Evolutionary conservation across 2,329 filamentous ascomycete genomes (phyloP), one percentile per base, ranked within the genome.

Genomic region (Teratosphaeria epicoccoides): DNA sequence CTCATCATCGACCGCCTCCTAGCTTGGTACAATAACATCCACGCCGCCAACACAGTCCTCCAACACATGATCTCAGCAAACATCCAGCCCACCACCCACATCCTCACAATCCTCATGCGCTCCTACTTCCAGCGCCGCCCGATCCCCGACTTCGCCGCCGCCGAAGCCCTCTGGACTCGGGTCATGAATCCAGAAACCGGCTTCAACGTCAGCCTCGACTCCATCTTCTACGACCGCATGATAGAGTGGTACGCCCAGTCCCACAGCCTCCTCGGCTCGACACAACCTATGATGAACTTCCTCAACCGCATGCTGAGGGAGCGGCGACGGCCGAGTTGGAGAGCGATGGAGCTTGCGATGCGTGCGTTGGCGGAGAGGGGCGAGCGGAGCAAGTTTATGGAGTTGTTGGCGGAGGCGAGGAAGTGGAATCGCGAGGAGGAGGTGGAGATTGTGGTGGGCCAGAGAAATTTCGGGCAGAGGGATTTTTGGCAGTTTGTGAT

Each of bases 81-180:
- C 20, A 61, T 84, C 43, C 64, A 74, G 46, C 74, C 81, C 2
- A 79, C 78, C 3, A 68, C 80, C 1, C 78, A 88, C 59, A 85
- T 88, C 61, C 86, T 86, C 71, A 90, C 86, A 23, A 85, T 84
- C 61, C 76, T 93, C 20, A 72, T 86, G 45, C 78, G 83, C 45
- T 75, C 85, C 63, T 84, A 83, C 63, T 84, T 90, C 63, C 61
- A 72, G 7, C 54, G 52, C 3, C 55, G 69, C 1, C 79, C 80
- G 2, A 29, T 49, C 17, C 81, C 83, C 0, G 75, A 85, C 58
- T 69, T 86, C 25, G 66, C 70, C 1, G 77, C 79, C 12, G 76
- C 87, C n/a, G 76, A 80, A 33, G 64, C 66, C 0, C 71, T 90
- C 3, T 79, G 88, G 58, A 54, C 59, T 9, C 67, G 72, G 4